Conservation (phyloP, 2,329 filamentous ascomycete species). For the Calonectria hawksworthii region DNA sequence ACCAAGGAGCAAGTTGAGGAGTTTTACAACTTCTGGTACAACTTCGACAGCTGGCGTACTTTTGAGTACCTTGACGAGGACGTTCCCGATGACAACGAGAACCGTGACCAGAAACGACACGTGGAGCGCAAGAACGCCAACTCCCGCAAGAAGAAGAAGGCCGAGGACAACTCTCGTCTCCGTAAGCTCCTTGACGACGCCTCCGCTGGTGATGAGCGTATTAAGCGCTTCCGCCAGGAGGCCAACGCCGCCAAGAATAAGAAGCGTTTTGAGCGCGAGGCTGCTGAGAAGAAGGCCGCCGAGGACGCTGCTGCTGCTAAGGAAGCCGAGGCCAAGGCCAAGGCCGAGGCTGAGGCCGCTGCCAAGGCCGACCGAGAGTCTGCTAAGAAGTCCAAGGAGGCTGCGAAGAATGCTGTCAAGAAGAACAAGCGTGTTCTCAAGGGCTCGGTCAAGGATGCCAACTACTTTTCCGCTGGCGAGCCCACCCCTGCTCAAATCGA, state of each 20-base stretch:
- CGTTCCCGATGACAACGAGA: constrained; percentile 98
- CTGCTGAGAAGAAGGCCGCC: constrained; percentile 86
- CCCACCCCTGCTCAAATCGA: constrained; percentile 85
- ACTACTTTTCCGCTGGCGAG: constrained; percentile 90
- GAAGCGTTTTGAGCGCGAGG: constrained; percentile 91
- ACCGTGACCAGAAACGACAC: constrained; percentile 98
- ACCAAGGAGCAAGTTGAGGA: constrained; percentile 90
- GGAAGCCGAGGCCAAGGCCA: constrained; percentile 83
- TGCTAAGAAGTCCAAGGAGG: constrained; percentile 97
- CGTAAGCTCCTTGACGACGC: constrained; percentile 91
- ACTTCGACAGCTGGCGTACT: constrained; percentile 97
- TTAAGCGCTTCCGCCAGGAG: constrained; percentile 96
- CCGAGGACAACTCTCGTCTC: constrained; percentile 92
- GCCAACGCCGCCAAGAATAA: constrained; percentile 97
- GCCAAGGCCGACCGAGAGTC: constrained; percentile 88
- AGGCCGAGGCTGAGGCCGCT: constrained; percentile 86
- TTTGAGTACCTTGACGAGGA: constrained; percentile 99
- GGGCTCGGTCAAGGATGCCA: constrained; percentile 94
- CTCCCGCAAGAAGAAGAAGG: constrained; percentile 99
- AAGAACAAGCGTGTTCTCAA: constrained; percentile 99
- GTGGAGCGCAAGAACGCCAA: constrained; percentile 99
- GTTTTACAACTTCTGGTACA: constrained; percentile 99
- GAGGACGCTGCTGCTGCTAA: constrained; percentile 90
- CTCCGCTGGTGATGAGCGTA: constrained; percentile 89
- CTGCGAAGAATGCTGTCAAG: constrained; percentile 98